Evolutionary conservation across 148 eudicot species (phyloP).

Genomic region (Bassia scoparia): DNA sequence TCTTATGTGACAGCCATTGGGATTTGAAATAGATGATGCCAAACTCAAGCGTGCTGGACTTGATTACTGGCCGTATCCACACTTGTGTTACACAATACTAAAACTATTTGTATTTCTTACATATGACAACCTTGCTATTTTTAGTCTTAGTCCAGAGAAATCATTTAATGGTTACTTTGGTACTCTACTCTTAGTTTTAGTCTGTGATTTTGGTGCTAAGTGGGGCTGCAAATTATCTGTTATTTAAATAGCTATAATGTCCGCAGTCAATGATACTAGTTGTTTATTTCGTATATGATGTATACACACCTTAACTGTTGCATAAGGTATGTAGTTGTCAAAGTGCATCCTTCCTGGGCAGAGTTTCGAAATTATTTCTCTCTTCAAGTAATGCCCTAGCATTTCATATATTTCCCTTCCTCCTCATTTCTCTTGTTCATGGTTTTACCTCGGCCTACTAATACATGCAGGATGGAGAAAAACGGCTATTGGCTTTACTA

Average conservation of each 20-base stretch:
- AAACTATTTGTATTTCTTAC: background rate
- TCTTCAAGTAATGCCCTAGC: conserved; percentile 48
- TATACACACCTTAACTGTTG: conserved; percentile 34
- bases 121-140: background rate
- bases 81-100: background rate
- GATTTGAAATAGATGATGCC: conserved; percentile 70
- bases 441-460: background rate
- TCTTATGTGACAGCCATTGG: conserved; percentile 65
- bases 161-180: background rate
- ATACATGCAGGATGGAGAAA: conserved; percentile 71
- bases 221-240: too few species aligned
- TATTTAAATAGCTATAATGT: background rate
- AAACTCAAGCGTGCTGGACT: conserved; percentile 95
- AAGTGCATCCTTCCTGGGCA: conserved; percentile 83
- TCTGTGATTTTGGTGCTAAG: too few species aligned
- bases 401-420: background rate
- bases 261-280: background rate
- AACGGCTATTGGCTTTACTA: conserved; percentile 85
- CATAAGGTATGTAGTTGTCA: conserved; percentile 82
- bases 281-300: background rate
- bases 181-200: background rate
- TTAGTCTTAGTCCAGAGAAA: background rate
- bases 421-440: conserved; percentile 5
- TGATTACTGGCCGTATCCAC: conserved; percentile 99
- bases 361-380: conserved; percentile 72